These are phyloP conservation scores for Pelargonium australe DNA, from an alignment of 441 rosid genomes.

Conservation along the genomic window DNA sequence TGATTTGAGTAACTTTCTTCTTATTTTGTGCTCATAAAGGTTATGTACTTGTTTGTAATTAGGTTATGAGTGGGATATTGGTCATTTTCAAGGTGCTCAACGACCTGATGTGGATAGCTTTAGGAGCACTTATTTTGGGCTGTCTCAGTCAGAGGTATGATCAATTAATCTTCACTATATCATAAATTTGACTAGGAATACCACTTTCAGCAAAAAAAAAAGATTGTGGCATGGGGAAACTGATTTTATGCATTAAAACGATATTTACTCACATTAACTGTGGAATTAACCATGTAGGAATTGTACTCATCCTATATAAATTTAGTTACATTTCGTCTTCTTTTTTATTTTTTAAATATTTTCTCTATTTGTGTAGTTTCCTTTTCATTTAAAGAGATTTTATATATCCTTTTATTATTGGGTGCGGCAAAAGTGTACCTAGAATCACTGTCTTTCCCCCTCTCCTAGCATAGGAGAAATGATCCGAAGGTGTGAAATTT, in stretches of 20 bases:
- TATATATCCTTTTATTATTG: neutral
- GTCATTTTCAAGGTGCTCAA: slow-evolving; percentile 62
- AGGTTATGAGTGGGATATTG: slow-evolving; percentile 98
- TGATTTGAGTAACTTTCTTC: neutral
- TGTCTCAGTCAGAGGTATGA: slow-evolving; percentile 46
- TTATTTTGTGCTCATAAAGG: slow-evolving; percentile 17
- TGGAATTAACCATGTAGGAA: neutral
- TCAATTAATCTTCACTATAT: neutral
- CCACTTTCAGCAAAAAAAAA: neutral
- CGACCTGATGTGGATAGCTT: slow-evolving; percentile 89
- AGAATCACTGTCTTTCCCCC: too few relatives aligned
- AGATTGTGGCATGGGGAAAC: neutral
- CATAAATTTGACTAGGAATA: neutral
- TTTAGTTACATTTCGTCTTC: neutral
- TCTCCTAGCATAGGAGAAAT: too few relatives aligned
- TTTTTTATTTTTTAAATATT: neutral
- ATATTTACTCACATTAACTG: neutral
- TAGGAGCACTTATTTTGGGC: slow-evolving; percentile 73
- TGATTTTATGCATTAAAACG: neutral
- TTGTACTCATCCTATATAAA: neutral
- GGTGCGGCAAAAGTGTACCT: too few relatives aligned
- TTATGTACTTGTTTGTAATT: slow-evolving; percentile 27
- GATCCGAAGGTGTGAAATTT: too few relatives aligned
- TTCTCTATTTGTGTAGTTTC: neutral
- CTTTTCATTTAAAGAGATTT: neutral